phyloP scores from a whole-genome alignment of 2,329 filamentous ascomycete species.

The Trichoderma atrobrunneum region DNA sequence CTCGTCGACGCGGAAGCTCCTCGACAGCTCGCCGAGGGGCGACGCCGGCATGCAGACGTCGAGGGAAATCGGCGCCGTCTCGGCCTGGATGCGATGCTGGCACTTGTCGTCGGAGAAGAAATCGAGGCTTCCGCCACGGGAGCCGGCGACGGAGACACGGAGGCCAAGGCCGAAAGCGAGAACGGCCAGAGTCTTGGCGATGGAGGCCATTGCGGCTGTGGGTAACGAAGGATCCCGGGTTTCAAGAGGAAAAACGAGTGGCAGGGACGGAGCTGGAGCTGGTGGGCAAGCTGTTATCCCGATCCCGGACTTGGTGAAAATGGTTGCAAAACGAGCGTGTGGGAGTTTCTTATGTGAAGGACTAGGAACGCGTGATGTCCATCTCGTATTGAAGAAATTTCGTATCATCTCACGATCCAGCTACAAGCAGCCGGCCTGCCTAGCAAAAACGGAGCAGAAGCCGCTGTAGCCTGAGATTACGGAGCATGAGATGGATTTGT shows the following conservation, averaged over 20 bases:
- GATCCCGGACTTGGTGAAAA: background rate
- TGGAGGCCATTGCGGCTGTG: background rate
- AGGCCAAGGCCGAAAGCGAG: slow-evolving; percentile 1
- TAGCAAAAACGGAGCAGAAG: background rate
- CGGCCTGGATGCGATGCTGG: slow-evolving; percentile 1
- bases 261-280: background rate
- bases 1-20: slow-evolving; percentile 3
- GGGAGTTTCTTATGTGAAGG: background rate
- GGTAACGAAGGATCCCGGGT: background rate
- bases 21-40: background rate
- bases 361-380: background rate
- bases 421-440: background rate
- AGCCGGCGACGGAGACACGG: background rate
- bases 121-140: slow-evolving; percentile 1
- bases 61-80: slow-evolving; percentile 1
- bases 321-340: background rate
- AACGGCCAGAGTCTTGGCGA: background rate
- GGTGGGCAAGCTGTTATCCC: background rate
- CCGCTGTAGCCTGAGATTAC: background rate
- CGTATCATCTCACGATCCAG: background rate
- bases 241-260: background rate
- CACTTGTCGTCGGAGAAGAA: slow-evolving; percentile 14
- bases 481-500: background rate
- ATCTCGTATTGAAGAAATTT: background rate
- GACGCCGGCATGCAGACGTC: slow-evolving; percentile 10